These are phyloP conservation scores for Psophocarpus tetragonolobus DNA, from an alignment of 306 rosid genomes.

Conservation along the genomic window DNA sequence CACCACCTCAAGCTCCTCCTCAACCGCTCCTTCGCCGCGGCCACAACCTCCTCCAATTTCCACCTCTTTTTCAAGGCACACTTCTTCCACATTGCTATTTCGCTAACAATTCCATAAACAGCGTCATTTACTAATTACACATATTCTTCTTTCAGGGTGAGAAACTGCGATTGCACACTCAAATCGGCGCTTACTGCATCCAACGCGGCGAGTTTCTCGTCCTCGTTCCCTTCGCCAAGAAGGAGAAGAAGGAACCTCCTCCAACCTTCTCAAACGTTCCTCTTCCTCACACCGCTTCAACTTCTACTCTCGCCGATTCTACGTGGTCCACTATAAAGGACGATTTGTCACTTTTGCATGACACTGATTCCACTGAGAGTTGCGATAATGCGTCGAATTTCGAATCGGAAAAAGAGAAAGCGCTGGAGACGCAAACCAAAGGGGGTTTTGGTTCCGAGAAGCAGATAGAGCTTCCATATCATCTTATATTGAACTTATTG, in stretches of 20 bases:
- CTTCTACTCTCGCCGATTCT: constrained; percentile 57
- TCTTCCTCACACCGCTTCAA: constrained; percentile 34
- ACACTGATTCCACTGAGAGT: constrained; percentile 16
- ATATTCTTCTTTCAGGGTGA: constrained; percentile 56
- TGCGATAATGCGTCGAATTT: constrained; percentile 2
- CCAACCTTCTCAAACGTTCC: constrained; percentile 29
- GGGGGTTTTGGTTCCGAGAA: constrained; percentile 41
- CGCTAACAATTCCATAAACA: not conserved
- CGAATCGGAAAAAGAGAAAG: constrained; percentile 13
- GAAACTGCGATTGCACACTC: constrained; percentile 61
- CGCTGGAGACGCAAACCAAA: constrained; percentile 12
- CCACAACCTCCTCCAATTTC: constrained; percentile 62
- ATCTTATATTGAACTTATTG: constrained; percentile 51
- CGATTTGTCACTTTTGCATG: constrained; percentile 60
- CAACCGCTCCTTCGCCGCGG: constrained; percentile 57
- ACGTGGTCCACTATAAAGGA: constrained; percentile 76
- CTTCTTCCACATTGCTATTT: not conserved
- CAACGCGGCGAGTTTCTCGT: constrained; percentile 65
- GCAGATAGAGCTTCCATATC: constrained; percentile 57
- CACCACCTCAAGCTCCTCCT: constrained; percentile 71
- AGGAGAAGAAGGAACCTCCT: constrained; percentile 54
- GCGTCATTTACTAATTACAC: not conserved
- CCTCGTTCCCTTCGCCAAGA: constrained; percentile 66
- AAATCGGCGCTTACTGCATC: constrained; percentile 34
- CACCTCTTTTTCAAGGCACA: constrained; percentile 81